Evolutionary conservation across 2,329 filamentous ascomycete genomes (phyloP), one percentile per base, ranked within the genome.

Genomic region (Apiospora arundinis): DNA sequence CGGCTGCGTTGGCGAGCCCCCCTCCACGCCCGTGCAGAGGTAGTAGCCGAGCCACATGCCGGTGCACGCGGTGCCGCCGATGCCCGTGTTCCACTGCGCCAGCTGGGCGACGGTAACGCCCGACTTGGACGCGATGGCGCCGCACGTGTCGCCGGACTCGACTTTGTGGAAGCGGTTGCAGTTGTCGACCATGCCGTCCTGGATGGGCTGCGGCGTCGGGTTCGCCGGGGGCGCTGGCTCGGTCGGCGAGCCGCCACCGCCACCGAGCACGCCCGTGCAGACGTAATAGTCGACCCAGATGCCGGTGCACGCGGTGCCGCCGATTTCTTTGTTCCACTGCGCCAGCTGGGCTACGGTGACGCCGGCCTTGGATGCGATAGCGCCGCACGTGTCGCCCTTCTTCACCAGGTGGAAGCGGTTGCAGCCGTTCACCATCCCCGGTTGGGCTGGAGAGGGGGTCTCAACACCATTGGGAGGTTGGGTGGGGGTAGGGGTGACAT

Each of bases 311-410:
- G 56, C 56, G 56, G 5, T 32, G 28, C 56, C 56, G 28, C 56
- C 56, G 56, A 65, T 65, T 28, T 25, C 56, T 28, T 40, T 65
- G 56, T 65, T 65, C 56, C 56, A 65, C 28, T 65, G 25, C 9
- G 56, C 56, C 25, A 65, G 56, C 56, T 65, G 56, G 25, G 28
- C 25, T 1, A 65, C 28, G 21, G 56, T 65, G 56, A 65, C 56
- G 56, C 56, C 56, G 28, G 8, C 16, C 28, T 65, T 32, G 25
- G 25, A 18, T 2, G 56, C 56, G 28, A 65, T 18, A 11, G 56
- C 23, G 56, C 23, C 56, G 56, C 56, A 65, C 2, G 23, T 42
- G 56, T 65, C 56, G 56, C 16, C 11, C 56, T 1, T 32, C 56
- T 65, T 8, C 14, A 65, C 56, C 28, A 40, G 9, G 28, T 65